Evolutionary conservation across 257 asterid species (phyloP), one percentile per base, ranked within the genome.

Genomic region (Nicotiana undulata): DNA sequence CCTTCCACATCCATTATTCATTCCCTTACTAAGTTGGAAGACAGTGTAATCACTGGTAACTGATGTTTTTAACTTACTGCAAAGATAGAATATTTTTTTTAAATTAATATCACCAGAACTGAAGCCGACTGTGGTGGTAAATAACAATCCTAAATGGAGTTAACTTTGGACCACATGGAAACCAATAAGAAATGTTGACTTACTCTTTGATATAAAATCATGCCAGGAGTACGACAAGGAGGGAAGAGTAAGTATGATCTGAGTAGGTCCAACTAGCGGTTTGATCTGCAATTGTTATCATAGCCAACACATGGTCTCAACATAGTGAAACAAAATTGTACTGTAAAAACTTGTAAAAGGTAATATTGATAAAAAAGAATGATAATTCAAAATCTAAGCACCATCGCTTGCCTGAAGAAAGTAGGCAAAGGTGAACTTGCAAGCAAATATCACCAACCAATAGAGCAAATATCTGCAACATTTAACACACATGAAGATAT

Each of bases 361-460:
- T 61, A 61, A 10, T 24, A 9, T 0, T 61, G 34, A 63, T 56
- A 49, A 81, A 10, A 58, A 78, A 78, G 8, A 63, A 65, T 78
- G 52, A 75, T 53, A 28, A 26, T 63, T 53, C 75, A 55, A 55
- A 56, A 81, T 49, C 76, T 70, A 83, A 83, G 65, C n/a, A 82
- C 52, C 63, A 37, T 24, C 66, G 84, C 98, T 87, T 91, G 87
- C 99, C 98, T 92, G 98, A 80, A 96, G 99, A 82, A 96, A 96
- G 93, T 93, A 96, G 44, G 99, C 91, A 81, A 96, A 96, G 1
- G 97, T 87, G 87, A 93, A 96, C 86, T 96, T 96, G 95, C 97
- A 91, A 65, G 89, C 86, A 80, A 96, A 92, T 84, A 96, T 94
- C 87, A 92, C 95, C 91, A 96, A 78, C 99, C 99, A 96, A 89